Base-by-base conservation (phyloP, 176 grass and related monocot genomes). In the Alloteropsis semialata region DNA sequence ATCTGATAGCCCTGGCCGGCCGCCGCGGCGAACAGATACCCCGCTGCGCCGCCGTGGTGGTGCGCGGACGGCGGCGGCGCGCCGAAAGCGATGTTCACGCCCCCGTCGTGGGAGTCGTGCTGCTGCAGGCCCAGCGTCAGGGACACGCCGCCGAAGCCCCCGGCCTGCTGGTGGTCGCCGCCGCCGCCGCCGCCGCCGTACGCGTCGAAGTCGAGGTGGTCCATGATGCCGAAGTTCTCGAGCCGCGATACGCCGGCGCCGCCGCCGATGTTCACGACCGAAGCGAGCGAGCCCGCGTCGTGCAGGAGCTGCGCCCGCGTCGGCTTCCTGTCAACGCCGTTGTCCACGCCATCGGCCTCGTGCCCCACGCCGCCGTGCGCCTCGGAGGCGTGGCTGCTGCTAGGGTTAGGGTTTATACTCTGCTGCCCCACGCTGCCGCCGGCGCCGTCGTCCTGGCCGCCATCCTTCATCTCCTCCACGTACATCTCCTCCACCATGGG, bases 401-500 rank as follows among this genome's bases (percentile, higher is more conserved):
- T 87, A 84, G 75, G 83, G 81, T 85, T 91, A 82, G 88, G 79
- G 84, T 90, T 87, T 8, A 36, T 17, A 32, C 75, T 66, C 43
- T 66, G 63, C 2, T 54, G 82, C 49, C 75, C 81, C 0, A 14
- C 72, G 6, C 65, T 24, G 3, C 63, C 5, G 44, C 28, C 6
- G 54, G 22, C 73, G 36, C 28, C 6, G 54, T 27, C 73, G 36
- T 61, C 88, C 6, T 85, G 72, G 59, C 14, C 74, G 12, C 43
- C 69, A 8, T 78, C 85, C 79, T 97, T 97, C 76, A 86, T 92
- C 79, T 97, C 94, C 80, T 94, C 92, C 73, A 87, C 65, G 92
- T 97, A 97, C 94, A 97, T 97, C 85, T 97, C 92, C 73, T 97
- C 94, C 86, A 97, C 89, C 94, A 97, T 97, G 29, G 94, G 94